Evolutionary conservation across 345 rosid genomes (phyloP), one percentile per base, ranked within the genome.

Genomic region (Rhodomyrtus tomentosa): DNA sequence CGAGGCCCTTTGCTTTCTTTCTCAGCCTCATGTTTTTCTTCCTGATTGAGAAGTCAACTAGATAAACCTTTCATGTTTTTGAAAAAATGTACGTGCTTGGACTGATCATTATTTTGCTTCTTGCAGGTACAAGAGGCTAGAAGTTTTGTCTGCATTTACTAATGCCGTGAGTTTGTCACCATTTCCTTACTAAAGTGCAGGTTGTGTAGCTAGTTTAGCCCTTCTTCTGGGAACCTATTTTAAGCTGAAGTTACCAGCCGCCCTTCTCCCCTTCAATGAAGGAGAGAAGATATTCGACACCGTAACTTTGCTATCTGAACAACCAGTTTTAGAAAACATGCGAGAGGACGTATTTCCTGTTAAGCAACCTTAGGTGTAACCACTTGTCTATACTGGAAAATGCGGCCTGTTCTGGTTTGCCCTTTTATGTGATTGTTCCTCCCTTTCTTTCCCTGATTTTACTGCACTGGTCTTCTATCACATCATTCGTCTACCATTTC

Each of bases 91-190:
- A 15, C 4, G 25, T 18, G 79, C 79, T 36, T 18, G 79, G 79
- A 32, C 79, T 4, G 25, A 68, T 68, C 79, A 22, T 88, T 84
- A 76, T 27, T 54, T 80, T 49, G 29, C 87, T 68, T 83, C 56
- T 83, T 68, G 55, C 91, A 97, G 99, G 89, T 95, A 94, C 92
- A 94, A 94, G 85, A 90, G 99, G 85, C 95, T 97, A 83, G 98
- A 96, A 92, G 98, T 95, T 85, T 87, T 97, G 87, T 89, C 98
- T 54, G 99, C 98, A 84, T 95, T 97, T 81, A 97, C 99, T 83
- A 97, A 96, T 91, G 98, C 99, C 91, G 99, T 95, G 91, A 93
- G 98, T 91, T 81, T 85, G 82, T 83, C 52, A 2, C 76, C 81
- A 0, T 36, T 38, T 68, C 79, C 45, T 68, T 36, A 36, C 79